Evolutionary conservation across 306 rosid species (phyloP), one percentile per base, ranked within the genome.

Genomic region (Chamaecrista fasciculata): DNA sequence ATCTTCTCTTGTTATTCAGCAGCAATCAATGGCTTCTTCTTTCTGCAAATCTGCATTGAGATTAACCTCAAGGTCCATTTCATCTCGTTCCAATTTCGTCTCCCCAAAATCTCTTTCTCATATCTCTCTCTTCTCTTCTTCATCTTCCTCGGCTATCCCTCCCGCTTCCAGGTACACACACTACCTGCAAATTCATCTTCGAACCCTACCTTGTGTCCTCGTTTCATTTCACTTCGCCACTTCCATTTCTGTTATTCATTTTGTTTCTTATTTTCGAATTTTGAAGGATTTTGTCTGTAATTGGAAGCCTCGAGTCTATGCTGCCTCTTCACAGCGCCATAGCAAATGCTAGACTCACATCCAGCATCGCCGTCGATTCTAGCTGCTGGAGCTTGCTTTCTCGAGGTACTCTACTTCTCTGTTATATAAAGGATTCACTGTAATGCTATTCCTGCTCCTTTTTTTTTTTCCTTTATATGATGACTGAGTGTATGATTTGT

Each of bases 321-420:
- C 81, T 85, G 89, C 99, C 99, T 8, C 96, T 94, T 57, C 99
- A 94, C 50, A 91, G 85, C 21, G 91, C 91, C 31, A 80, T 91
- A 40, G 99, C 99, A 37, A 77, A 87, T 39, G 97, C 99, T 66
- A 83, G 99, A 58, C 92, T 94, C 66, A 89, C 81, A 37, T 91
- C 99, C 62, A 89, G 75, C 66, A 87, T 91, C 29, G 96, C 97
- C 11, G 63, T 83, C 5, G 88, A 87, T 72, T 81, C 96, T 29
- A 66, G 81, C 51, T 84, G 85, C 88, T 87, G 99, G 96, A 89
- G 97, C 79, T 77, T 43, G 86, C 88, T 94, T 51, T 94, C 97
- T 82, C 92, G 72, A 80, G 95, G 99, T 94, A 71, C 62, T 36
- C 25, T 8, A 40, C 6, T 3, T 18, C 4, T 10, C 21, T 34